These are phyloP conservation scores for Lipomyces sp. DNA, from an alignment of 805 yeast species.

Conservation along the genomic window DNA sequence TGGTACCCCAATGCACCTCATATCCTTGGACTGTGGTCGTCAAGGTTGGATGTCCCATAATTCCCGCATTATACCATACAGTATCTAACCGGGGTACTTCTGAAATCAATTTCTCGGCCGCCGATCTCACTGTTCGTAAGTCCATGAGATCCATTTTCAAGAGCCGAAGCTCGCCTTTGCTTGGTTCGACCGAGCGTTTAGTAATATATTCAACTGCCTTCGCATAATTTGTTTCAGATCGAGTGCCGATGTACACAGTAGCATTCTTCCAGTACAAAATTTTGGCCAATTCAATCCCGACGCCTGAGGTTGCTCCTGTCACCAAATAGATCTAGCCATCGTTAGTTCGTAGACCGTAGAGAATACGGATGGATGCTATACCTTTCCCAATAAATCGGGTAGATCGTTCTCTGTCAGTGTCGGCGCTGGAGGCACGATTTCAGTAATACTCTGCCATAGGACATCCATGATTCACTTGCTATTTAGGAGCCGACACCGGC, in stretches of 20 bases:
- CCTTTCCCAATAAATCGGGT: conserved; percentile 47
- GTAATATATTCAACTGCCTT: conserved; percentile 22
- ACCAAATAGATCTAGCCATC: conserved; percentile 18
- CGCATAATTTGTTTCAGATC: conserved; percentile 21
- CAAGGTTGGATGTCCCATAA: conserved; percentile 44
- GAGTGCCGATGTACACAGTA: conserved; percentile 30
- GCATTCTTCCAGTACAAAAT: conserved; percentile 28
- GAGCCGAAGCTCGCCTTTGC: conserved; percentile 23
- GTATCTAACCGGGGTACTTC: conserved; percentile 46
- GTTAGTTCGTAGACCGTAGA: background rate
- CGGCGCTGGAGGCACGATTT: conserved; percentile 39
- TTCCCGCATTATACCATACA: conserved; percentile 53
- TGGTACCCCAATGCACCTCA: conserved; percentile 55
- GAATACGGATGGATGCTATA: background rate
- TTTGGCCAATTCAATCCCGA: conserved; percentile 31
- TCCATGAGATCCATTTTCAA: conserved; percentile 37
- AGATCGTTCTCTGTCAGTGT: conserved; percentile 42
- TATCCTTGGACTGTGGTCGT: conserved; percentile 51
- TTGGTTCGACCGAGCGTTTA: background rate
- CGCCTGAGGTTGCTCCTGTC: conserved; percentile 32
- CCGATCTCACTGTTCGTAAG: conserved; percentile 46
- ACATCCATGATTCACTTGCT: conserved; percentile 9
- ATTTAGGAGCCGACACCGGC: background rate
- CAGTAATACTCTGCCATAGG: conserved; percentile 31
- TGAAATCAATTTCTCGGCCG: conserved; percentile 43